A percentile compares a stretch with the other conserved stretches of the same genome.
Evolutionary conservation across 2,329 filamentous ascomycete genomes (phyloP).

Genomic region (Fusarium continuum): DNA sequence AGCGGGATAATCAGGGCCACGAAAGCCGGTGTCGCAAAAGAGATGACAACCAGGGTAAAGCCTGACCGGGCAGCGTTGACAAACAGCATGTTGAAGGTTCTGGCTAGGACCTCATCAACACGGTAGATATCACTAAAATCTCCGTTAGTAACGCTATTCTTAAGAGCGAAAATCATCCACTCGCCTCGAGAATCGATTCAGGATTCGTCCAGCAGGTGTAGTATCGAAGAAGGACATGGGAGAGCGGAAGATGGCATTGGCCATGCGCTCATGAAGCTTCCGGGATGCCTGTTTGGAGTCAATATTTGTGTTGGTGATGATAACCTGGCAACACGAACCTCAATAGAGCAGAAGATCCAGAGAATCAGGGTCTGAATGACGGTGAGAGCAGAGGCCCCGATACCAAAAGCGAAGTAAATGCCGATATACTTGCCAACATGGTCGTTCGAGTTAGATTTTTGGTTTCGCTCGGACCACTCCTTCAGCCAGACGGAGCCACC

Average conservation of each 20-base stretch:
- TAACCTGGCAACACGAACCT: constrained; percentile 64
- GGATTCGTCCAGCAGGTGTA: constrained; percentile 92
- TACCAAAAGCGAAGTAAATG: constrained; percentile 93
- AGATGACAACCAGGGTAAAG: constrained; percentile 90
- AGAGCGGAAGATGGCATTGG: constrained; percentile 93
- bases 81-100: constrained; percentile 98
- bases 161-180: constrained; percentile 42
- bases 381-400: constrained; percentile 84
- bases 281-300: constrained; percentile 75
- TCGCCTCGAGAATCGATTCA: constrained; percentile 94
- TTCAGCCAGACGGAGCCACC: constrained; percentile 93
- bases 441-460: constrained; percentile 71
- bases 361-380: constrained; percentile 93
- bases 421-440: constrained; percentile 90
- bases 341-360: constrained; percentile 99
- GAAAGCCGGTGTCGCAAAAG: constrained; percentile 82
- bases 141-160: constrained; percentile 38
- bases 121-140: constrained; percentile 73
- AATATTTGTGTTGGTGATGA: not conserved
- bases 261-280: constrained; percentile 97
- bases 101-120: constrained; percentile 91
- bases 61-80: constrained; percentile 76
- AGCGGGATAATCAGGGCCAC: constrained; percentile 83
- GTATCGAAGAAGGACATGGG: constrained; percentile 99
- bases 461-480: constrained; percentile 86